Base-by-base conservation (phyloP, 2,329 filamentous ascomycete species). In the Alternaria brassicae region DNA sequence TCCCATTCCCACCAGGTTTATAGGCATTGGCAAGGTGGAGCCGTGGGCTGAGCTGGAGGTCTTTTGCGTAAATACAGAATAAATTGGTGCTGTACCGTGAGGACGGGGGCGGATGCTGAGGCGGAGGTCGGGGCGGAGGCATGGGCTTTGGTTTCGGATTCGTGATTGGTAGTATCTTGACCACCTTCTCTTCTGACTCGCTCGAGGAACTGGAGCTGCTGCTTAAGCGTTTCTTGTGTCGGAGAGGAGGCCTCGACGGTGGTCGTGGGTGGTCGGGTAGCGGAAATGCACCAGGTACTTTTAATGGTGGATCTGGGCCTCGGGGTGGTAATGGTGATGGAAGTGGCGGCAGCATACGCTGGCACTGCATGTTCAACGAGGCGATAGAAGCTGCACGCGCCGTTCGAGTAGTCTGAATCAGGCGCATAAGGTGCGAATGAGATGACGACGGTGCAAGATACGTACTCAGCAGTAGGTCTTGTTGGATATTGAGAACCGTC, bases 11-110 rank as follows among this genome's bases (percentile, higher is more conserved):
- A 2, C 66, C 62, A 1, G 49, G 17, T 17, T 62, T 62, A 63
- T 70, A 77, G 44, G 63, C 60, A 30, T 71, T 57, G 6, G 68
- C 60, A 2, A 77, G 58, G 2, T 72, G 69, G 8, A 72, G 64
- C 10, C 53, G 45, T 0, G 53, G 34, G 41, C 67, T 52, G 13
- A 55, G 42, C 53, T 77, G 75, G 7, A 77, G 69, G 36, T 74
- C 70, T 25, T 64, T 66, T 3, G 75, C 72, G 44, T 75, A 77
- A 15, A 71, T 48, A 47, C 75, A 77, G 57, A 72, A 77, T 3
- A 77, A 63, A 2, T 62, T 58, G 7, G 52, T 58, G 23, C 61
- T 51, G 44, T 48, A 48, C 0, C 44, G 44, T 7, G 45, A 58
- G 1, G 50, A 32, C 3, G 30, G 30, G 9, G 55, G 50, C 3